Evolutionary conservation across 83 land plant genomes (phyloP).

Genomic region (Picea abies): DNA sequence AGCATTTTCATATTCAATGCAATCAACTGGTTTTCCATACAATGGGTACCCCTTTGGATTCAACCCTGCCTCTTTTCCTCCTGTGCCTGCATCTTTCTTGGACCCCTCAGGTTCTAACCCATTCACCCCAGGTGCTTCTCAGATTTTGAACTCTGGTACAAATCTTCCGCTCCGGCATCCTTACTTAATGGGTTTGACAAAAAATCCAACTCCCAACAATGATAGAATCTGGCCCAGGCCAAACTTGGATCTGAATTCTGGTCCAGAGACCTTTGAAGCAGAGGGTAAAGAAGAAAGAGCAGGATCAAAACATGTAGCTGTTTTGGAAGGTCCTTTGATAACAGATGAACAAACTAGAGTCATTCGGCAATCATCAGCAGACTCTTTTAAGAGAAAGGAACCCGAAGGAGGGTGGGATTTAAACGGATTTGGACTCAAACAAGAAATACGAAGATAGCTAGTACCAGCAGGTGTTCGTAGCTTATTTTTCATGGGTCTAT

Average conservation of each 20-base stretch:
- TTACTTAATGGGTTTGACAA: neutral
- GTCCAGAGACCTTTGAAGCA: slow-evolving; percentile 4
- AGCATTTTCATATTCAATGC: too few relatives aligned
- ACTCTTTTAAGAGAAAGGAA: slow-evolving; percentile 10
- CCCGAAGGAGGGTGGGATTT: slow-evolving; percentile 15
- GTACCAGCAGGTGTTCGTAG: neutral
- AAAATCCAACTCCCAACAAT: neutral
- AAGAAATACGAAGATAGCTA: neutral
- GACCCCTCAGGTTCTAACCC: neutral
- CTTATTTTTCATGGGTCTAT: neutral
- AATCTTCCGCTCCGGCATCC: slow-evolving; percentile 4
- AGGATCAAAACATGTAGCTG: neutral
- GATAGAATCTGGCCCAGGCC: neutral
- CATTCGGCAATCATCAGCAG: neutral
- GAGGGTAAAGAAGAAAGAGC: neutral
- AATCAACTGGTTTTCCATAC: too few relatives aligned
- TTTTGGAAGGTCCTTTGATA: neutral
- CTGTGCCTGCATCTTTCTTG: neutral
- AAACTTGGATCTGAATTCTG: slow-evolving; percentile 17
- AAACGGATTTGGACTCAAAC: neutral
- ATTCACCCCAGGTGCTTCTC: neutral
- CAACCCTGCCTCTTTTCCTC: too few relatives aligned
- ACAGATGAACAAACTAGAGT: neutral
- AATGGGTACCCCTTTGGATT: too few relatives aligned
- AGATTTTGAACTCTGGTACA: neutral